Evolutionary conservation across 129 eudicot species (phyloP).

Genomic region (Flaveria bidentis): DNA sequence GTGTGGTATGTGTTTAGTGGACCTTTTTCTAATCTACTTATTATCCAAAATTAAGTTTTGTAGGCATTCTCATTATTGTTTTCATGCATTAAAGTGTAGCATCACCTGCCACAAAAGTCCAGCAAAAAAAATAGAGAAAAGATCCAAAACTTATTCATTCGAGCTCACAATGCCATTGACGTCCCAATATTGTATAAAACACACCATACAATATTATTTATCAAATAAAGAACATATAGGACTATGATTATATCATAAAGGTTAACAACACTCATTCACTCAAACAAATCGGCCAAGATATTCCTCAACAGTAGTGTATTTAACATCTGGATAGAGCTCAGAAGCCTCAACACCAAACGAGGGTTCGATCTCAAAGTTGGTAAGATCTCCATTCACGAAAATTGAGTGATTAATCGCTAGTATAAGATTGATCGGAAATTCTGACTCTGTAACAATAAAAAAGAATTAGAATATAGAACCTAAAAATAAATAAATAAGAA

Average conservation of each 20-base stretch:
- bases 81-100: no score
- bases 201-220: not conserved
- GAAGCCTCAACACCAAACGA: slow-evolving; percentile 79
- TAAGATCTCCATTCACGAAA: slow-evolving; percentile 66
- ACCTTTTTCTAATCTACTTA: no score
- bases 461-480: not conserved
- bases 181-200: slow-evolving; percentile 14
- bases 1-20: no score
- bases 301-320: slow-evolving; percentile 72
- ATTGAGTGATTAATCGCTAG: slow-evolving; percentile 63
- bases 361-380: slow-evolving; percentile 61
- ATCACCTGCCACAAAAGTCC: not conserved
- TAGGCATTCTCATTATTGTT: no score
- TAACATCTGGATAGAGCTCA: slow-evolving; percentile 77
- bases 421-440: slow-evolving; percentile 40
- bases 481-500: not conserved
- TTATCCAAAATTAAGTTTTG: no score
- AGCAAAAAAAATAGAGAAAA: not conserved
- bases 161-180: not conserved
- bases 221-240: not conserved
- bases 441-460: slow-evolving; percentile 46
- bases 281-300: slow-evolving; percentile 62
- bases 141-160: slow-evolving; percentile 16
- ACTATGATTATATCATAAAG: not conserved
- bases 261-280: slow-evolving; percentile 14